phyloP scores from a whole-genome alignment of 2,329 filamentous ascomycete genomes.

The Nannizzia gypsea region DNA sequence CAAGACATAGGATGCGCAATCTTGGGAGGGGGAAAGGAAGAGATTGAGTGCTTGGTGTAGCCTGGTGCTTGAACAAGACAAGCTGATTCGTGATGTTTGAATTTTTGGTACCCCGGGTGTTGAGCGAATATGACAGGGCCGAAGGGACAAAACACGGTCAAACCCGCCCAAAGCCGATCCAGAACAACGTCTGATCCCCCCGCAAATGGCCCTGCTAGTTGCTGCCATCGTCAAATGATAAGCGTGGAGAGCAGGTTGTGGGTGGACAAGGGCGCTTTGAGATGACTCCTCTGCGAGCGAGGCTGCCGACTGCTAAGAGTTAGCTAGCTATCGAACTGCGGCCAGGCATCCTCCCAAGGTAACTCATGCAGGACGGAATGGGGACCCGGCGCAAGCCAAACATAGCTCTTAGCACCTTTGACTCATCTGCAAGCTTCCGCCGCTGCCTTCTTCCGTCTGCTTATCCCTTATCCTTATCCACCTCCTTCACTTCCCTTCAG shows the following conservation, averaged over 20 bases:
- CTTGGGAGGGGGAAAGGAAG: neutral
- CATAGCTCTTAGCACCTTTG: neutral
- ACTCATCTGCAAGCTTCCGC: neutral
- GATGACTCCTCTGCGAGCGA: neutral
- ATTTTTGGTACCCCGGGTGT: neutral
- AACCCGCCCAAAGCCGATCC: neutral
- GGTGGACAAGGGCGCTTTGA: neutral
- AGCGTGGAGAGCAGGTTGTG: neutral
- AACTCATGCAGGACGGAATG: neutral
- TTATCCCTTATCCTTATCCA: neutral
- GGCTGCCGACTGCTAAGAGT: slow-evolving; percentile 2
- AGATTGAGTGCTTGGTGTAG: neutral
- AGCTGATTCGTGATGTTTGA: neutral
- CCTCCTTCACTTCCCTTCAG: neutral
- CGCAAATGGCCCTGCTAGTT: neutral
- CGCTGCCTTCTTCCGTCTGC: neutral
- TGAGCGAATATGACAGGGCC: neutral
- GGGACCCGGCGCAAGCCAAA: neutral
- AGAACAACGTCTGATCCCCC: neutral
- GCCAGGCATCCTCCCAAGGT: neutral
- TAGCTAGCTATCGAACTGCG: too few species aligned
- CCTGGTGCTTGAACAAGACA: neutral
- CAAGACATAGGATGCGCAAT: neutral
- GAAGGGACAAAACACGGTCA: neutral
- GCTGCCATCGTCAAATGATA: slow-evolving; percentile 1